Evolutionary conservation across 768 basidiomycete species (phyloP), one percentile per base, ranked within the genome.

Genomic region (Cystobasidiopsis lactophilus): DNA sequence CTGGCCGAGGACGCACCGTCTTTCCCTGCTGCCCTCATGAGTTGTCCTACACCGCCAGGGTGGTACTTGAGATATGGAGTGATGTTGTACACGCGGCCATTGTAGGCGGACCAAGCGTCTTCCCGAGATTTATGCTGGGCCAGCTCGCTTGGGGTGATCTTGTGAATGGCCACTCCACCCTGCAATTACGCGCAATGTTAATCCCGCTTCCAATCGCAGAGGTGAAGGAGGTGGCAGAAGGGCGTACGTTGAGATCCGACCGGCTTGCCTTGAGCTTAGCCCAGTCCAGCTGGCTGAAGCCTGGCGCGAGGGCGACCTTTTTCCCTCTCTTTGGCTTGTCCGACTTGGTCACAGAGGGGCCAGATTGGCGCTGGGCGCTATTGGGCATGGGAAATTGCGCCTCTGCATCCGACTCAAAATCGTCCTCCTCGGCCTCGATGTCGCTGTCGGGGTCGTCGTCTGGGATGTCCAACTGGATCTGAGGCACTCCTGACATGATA

Each of bases 71-170:
- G 67, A 67, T 93, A 98, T 0, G 82, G 76, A 2, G 86, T 88
- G 48, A 98, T 83, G 63, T 95, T 95, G 69, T 98, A 98, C 18
- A 98, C 88, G 64, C 83, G 88, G 51, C 85, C 88, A 59, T 79
- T 76, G 69, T 95, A 78, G 0, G 77, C 79, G 14, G 85, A 75
- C 93, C 93, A 98, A 0, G 85, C 88, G 66, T 98, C 89, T 38
- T 80, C 79, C 33, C 70, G 73, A 49, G 74, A 84, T 52, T 82
- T 81, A 65, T 98, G 91, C 61, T 72, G 63, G 62, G 82, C 83
- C 38, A 89, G 71, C 54, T 79, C 71, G 1, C 80, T 81, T 3
- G 78, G 80, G 10, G 83, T 75, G 57, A 91, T 75, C 21, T 74
- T 61, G 35, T 82, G 62, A 13, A 71, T 70, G 51, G 79, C 76